Evolutionary conservation across 495 filamentous ascomycete genomes (phyloP), one percentile per base, ranked within the genome.

Genomic region (Penicillium coprophilum): DNA sequence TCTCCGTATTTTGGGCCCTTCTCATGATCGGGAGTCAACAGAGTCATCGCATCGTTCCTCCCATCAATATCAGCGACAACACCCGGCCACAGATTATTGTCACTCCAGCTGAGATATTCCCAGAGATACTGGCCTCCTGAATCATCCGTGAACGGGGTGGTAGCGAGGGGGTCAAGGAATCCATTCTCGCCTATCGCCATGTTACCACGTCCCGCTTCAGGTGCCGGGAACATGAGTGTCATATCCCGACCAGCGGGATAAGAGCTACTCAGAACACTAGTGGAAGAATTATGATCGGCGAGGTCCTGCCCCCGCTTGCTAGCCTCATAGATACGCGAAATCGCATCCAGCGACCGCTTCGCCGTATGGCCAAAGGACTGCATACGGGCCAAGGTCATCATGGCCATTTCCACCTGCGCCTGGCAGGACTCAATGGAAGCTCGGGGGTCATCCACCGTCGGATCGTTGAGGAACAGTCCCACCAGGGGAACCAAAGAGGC

Each of bases 401-500:
- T 77, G 19, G 87, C 85, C 15, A 75, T 82, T 69, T 90, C 86
- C 40, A 91, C 82, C 69, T 88, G 87, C 34, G 69, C 58, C 47
- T 72, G 67, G 58, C 75, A 70, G 24, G 70, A 61, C 49, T 71
- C 68, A 21, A 75, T 80, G 70, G 68, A 83, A 69, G 77, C 83
- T 72, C 70, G 83, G 66, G 59, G 76, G 65, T 71, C 83, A 54
- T 78, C 73, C 0, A 73, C 73, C 38, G 77, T 81, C 49, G 77
- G 77, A 66, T 82, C 82, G 61, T 85, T 82, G 76, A 86, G 84
- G 62, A 87, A 87, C 13, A 92, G 77, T 13, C 79, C 84, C 8
- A 93, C 78, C 3, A 93, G 78, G 0, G 89, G 89, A 20, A 93
- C 85, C 82, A 91, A 85, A 43, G 82, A 81, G 0, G 88, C 86